phyloP scores from a whole-genome alignment of 208 protist genomes.

The Leishmania lainsoni region DNA sequence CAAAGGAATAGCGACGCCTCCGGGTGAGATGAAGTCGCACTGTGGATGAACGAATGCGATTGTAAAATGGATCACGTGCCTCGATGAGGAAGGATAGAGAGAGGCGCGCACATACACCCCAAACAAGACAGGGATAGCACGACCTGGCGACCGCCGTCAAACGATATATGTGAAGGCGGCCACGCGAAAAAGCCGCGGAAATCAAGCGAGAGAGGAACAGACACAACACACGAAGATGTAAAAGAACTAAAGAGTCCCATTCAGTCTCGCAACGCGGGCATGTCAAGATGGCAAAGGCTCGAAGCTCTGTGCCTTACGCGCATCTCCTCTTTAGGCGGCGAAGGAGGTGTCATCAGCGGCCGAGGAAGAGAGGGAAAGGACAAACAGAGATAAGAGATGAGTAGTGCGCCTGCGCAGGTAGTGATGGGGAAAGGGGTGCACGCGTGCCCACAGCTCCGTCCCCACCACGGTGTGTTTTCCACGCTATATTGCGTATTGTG shows the following conservation, averaged over 20 bases:
- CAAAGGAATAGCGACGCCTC: neutral
- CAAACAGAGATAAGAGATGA: neutral
- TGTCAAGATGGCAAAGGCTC: neutral
- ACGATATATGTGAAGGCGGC: neutral
- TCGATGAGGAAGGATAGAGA: constrained; percentile 5
- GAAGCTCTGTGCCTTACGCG: neutral
- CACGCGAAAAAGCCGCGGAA: neutral
- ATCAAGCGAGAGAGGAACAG: neutral
- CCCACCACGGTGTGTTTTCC: neutral
- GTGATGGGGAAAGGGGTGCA: neutral
- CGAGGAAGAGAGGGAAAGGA: neutral
- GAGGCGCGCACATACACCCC: neutral
- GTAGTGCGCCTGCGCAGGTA: neutral
- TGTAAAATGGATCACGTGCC: neutral
- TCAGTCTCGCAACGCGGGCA: neutral
- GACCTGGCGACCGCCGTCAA: neutral
- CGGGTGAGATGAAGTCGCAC: neutral
- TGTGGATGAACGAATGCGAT: neutral
- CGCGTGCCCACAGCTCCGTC: neutral
- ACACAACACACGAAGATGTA: neutral
- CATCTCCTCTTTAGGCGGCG: neutral
- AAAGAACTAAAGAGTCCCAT: neutral
- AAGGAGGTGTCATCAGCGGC: neutral
- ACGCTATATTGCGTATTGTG: neutral
- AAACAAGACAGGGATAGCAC: neutral